Evolutionary conservation across 768 basidiomycete species (phyloP).

Genomic region (Leccinum sublutescens): DNA sequence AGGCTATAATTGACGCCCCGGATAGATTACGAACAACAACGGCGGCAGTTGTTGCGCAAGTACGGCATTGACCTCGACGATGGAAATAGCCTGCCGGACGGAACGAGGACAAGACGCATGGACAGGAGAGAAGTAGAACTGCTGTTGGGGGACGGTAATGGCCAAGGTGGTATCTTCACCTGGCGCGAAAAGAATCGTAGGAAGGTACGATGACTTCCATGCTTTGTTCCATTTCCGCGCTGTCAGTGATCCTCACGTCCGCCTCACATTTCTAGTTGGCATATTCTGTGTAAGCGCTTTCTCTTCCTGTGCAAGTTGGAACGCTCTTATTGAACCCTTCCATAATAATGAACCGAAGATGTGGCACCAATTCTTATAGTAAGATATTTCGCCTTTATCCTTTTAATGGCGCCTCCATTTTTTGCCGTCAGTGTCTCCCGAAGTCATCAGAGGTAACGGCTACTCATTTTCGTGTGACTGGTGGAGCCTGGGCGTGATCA

Average conservation of each 20-base stretch:
- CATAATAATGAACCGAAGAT: slow-evolving; percentile 46
- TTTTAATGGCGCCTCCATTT: slow-evolving; percentile 27
- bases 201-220: slow-evolving; percentile 57
- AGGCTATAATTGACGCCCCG: slow-evolving; percentile 14
- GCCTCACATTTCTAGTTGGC: slow-evolving; percentile 55
- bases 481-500: slow-evolving; percentile 98
- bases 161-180: slow-evolving; percentile 83
- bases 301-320: slow-evolving; percentile 14
- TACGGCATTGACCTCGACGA: slow-evolving; percentile 96
- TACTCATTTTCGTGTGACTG: slow-evolving; percentile 96
- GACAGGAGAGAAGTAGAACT: slow-evolving; percentile 79
- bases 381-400: slow-evolving; percentile 36
- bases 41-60: slow-evolving; percentile 82
- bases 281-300: slow-evolving; percentile 74
- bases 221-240: slow-evolving; percentile 29
- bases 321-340: slow-evolving; percentile 22
- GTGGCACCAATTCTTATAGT: slow-evolving; percentile 88
- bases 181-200: slow-evolving; percentile 94
- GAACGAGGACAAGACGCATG: slow-evolving; percentile 73
- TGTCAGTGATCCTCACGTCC: slow-evolving; percentile 23
- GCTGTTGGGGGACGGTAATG: slow-evolving; percentile 81
- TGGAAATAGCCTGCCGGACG: slow-evolving; percentile 59
- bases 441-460: slow-evolving; percentile 87
- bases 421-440: slow-evolving; percentile 70
- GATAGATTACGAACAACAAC: slow-evolving; percentile 91